Evolutionary conservation across 805 yeast species (phyloP).

Genomic region (Saturnispora galanensis): DNA sequence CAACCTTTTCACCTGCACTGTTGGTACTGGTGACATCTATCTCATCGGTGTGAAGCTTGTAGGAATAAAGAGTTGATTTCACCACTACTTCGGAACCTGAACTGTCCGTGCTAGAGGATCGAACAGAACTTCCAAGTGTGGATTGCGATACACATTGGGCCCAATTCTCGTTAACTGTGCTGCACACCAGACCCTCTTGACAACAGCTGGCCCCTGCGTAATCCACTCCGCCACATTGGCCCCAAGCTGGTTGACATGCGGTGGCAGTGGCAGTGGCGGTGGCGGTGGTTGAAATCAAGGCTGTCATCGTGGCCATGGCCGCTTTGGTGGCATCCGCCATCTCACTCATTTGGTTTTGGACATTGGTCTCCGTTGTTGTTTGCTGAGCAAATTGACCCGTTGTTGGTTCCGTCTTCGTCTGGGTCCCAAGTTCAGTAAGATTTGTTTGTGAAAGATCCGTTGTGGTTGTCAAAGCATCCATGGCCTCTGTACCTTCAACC

Average conservation of each 20-base stretch:
- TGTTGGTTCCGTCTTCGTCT: too few species aligned
- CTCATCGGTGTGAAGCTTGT: neutral
- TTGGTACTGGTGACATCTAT: neutral
- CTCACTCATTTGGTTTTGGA: neutral
- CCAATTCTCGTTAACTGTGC: conserved; percentile 21
- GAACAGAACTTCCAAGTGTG: conserved; percentile 8
- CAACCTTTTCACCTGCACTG: conserved; percentile 2
- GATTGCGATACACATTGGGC: conserved; percentile 23
- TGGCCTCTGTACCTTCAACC: too few species aligned
- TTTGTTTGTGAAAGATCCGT: neutral
- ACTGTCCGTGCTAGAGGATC: neutral
- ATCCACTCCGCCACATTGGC: conserved; percentile 25
- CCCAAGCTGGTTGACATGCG: conserved; percentile 21
- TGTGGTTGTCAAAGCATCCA: too few species aligned
- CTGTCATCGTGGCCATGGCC: conserved; percentile 1
- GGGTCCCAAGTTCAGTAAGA: neutral
- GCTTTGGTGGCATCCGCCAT: conserved; percentile 4
- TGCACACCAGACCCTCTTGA: conserved; percentile 18
- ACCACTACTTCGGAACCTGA: neutral
- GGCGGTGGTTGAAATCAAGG: conserved; percentile 1
- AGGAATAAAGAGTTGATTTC: conserved; percentile 4
- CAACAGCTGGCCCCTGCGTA: conserved; percentile 23
- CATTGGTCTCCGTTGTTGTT: conserved; percentile 1
- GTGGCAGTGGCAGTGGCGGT: conserved; percentile 11
- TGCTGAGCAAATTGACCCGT: too few species aligned